Conservation (phyloP, 768 basidiomycete species). For the Cystobasidium onofrii region DNA sequence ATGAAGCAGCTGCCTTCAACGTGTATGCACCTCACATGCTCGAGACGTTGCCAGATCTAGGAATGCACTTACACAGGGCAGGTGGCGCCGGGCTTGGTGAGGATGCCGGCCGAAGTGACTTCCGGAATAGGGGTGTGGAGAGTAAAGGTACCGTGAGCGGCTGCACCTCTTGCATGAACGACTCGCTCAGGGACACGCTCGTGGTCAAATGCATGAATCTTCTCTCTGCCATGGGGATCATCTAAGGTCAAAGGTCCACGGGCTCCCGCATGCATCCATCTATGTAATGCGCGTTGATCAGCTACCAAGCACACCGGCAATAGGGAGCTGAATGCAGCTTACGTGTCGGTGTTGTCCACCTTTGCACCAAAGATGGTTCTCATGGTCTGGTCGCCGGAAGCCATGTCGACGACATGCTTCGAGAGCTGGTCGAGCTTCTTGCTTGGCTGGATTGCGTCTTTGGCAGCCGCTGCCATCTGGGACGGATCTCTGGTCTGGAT, state of each 20-base stretch:
- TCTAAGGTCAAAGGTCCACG: conserved; percentile 68
- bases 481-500: neutral
- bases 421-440: neutral
- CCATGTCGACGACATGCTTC: neutral
- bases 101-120: conserved; percentile 56
- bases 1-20: no score
- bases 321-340: neutral
- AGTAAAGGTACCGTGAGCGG: conserved; percentile 75
- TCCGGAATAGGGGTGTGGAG: conserved; percentile 63
- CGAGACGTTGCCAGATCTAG: no score
- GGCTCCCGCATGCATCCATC: conserved; percentile 48
- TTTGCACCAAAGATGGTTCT: conserved; percentile 26
- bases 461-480: neutral
- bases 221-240: conserved; percentile 46
- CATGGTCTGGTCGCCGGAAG: conserved; percentile 15
- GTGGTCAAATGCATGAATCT: conserved; percentile 69
- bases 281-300: no score
- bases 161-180: conserved; percentile 51
- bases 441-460: neutral
- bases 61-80: no score
- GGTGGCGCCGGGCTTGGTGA: conserved; percentile 44
- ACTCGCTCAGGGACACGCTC: conserved; percentile 79
- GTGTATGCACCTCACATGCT: no score
- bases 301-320: no score
- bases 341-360: conserved; percentile 49